Percentiles rank a stretch among this genome's conserved stretches.
These are phyloP conservation scores for Tilletia indica DNA, from an alignment of 1,284 basidiomycete species.

Conservation along the genomic window DNA sequence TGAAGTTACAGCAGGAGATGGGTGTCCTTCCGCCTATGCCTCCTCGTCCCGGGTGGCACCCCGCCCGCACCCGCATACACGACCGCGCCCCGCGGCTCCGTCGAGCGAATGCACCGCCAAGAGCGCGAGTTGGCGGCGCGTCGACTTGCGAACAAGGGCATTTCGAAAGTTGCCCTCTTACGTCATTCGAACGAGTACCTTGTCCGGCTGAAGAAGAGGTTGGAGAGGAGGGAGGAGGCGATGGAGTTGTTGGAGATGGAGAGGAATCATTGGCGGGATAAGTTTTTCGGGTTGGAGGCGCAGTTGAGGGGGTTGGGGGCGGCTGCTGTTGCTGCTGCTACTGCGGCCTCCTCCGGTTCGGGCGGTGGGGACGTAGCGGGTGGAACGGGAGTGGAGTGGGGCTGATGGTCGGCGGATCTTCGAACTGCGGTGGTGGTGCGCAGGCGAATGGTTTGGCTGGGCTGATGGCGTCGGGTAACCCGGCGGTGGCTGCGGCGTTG, in stretches of 20 bases:
- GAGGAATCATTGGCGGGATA: conserved; percentile 24
- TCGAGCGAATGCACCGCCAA: conserved; percentile 10
- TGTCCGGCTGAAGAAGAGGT: conserved; percentile 70
- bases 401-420: too few species aligned
- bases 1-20: conserved; percentile 17
- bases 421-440: too few species aligned
- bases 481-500: conserved; percentile 5
- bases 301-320: conserved; percentile 15
- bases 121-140: conserved; percentile 23
- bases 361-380: too few species aligned
- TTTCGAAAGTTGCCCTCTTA: conserved; percentile 88
- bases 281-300: conserved; percentile 1
- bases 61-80: conserved; percentile 25
- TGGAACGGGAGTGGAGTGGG: too few species aligned
- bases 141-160: conserved; percentile 65
- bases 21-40: conserved; percentile 4
- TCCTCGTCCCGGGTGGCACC: not conserved
- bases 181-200: conserved; percentile 87
- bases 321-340: conserved; percentile 3
- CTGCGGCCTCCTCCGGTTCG: not conserved
- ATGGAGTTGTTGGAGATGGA: conserved; percentile 71
- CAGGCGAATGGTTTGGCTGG: too few species aligned
- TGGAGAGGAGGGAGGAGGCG: conserved; percentile 79
- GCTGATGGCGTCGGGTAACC: not conserved
- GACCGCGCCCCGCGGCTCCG: not conserved